phyloP scores from a whole-genome alignment of 1,284 basidiomycete species.

The Rhodotorula sp. region DNA sequence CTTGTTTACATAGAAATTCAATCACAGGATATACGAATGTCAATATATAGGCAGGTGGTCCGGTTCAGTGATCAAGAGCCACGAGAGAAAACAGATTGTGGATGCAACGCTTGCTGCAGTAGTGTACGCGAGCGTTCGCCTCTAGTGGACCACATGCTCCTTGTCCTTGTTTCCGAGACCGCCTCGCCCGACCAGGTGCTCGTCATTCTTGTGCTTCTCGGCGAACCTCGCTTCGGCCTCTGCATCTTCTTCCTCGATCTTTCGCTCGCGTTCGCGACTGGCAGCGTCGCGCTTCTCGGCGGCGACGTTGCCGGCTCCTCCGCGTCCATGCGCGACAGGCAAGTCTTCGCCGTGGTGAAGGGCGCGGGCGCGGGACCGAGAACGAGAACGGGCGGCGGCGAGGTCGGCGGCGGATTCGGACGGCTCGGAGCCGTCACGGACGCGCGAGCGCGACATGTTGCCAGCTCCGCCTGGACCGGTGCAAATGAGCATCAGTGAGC shows the following conservation, averaged over 20 bases:
- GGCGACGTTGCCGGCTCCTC: conserved; percentile 33
- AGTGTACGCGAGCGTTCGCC: background rate
- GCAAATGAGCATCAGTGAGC: too few relatives aligned
- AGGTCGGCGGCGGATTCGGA: conserved; percentile 18
- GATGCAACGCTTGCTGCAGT: background rate
- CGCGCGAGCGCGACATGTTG: conserved; percentile 40
- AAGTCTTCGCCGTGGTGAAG: conserved; percentile 32
- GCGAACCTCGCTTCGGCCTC: conserved; percentile 21
- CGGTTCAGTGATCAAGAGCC: too few relatives aligned
- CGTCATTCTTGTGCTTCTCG: conserved; percentile 21
- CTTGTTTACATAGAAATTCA: too few relatives aligned
- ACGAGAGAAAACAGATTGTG: background rate
- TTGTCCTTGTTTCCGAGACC: conserved; percentile 28
- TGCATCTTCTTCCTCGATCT: conserved; percentile 14
- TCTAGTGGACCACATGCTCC: conserved; percentile 1
- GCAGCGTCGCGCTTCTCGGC: conserved; percentile 1
- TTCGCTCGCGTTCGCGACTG: conserved; percentile 8
- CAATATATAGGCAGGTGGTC: too few relatives aligned
- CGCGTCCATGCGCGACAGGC: conserved; percentile 25
- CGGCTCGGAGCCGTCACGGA: conserved; percentile 21
- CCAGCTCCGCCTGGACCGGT: conserved; percentile 32
- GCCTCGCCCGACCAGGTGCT: conserved; percentile 23
- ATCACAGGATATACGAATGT: too few relatives aligned
- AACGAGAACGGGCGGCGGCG: conserved; percentile 33
- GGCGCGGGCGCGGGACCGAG: conserved; percentile 28